Conservation (phyloP, 768 basidiomycete species). For the Pisolithus sp. region DNA sequence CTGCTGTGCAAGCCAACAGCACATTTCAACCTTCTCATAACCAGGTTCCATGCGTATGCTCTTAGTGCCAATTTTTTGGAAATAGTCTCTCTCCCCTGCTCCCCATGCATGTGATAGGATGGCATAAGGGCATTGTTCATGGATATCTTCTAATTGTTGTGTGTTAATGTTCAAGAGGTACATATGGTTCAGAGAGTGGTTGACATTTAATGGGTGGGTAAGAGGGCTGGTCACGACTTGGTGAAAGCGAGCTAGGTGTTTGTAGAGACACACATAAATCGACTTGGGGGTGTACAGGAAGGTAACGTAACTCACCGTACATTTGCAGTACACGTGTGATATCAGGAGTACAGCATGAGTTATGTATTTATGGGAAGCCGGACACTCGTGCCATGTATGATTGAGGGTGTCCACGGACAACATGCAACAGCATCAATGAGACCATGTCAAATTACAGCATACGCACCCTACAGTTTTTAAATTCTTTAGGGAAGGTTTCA, state of each 20-base stretch:
- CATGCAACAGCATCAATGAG: too few species aligned
- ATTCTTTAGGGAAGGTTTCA: too few species aligned
- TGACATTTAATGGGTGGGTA: neutral
- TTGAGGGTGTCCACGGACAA: too few species aligned
- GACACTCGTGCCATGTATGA: too few species aligned
- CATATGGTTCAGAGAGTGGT: neutral
- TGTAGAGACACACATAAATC: neutral
- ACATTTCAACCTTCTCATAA: slow-evolving; percentile 2
- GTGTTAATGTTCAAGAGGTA: slow-evolving; percentile 2
- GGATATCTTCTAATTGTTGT: slow-evolving; percentile 1
- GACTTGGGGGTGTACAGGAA: too few species aligned
- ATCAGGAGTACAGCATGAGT: too few species aligned
- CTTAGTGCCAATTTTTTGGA: neutral
- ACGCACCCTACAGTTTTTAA: too few species aligned
- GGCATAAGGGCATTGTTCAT: slow-evolving; percentile 3
- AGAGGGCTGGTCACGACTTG: neutral
- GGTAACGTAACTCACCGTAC: too few species aligned
- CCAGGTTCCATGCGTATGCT: neutral
- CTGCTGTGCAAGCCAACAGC: neutral
- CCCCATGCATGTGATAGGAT: slow-evolving; percentile 10
- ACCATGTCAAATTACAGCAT: too few species aligned
- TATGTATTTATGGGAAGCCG: too few species aligned
- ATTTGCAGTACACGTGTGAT: too few species aligned
- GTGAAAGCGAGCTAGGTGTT: neutral
- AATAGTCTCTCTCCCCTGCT: slow-evolving; percentile 1